Evolutionary conservation across 2,329 filamentous ascomycete genomes (phyloP).

Genomic region (Blastomyces silverae): DNA sequence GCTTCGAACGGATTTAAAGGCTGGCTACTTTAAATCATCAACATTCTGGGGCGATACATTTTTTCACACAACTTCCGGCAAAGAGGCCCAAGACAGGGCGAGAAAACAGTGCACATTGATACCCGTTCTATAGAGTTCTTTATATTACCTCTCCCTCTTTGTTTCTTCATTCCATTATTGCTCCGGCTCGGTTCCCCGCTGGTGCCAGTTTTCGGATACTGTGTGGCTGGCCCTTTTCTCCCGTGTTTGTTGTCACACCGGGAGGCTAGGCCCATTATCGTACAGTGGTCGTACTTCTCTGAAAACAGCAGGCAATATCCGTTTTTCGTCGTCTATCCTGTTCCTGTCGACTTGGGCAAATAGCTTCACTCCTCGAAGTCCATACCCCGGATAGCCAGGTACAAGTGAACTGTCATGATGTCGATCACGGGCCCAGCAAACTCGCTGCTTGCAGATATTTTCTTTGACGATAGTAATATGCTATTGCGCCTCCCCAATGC

Average conservation of each 20-base stretch:
- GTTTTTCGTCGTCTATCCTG: not conserved
- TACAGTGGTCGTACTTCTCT: not conserved
- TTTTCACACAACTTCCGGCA: not conserved
- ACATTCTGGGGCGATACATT: not conserved
- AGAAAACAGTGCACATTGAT: slow-evolving; percentile 4
- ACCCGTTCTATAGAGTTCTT: slow-evolving; percentile 3
- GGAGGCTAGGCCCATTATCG: not conserved
- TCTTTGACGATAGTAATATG: not conserved
- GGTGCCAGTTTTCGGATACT: slow-evolving; percentile 7
- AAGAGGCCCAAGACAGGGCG: slow-evolving; percentile 13
- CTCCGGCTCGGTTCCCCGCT: slow-evolving; percentile 2
- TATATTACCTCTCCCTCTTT: slow-evolving; percentile 3
- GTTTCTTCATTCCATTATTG: not conserved
- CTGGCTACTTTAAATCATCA: slow-evolving; percentile 8
- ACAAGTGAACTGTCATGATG: not conserved
- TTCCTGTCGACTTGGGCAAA: not conserved
- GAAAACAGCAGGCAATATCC: not conserved
- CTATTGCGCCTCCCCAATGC: not conserved
- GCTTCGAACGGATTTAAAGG: slow-evolving; percentile 3
- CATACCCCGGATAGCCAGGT: not conserved
- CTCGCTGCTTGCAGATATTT: not conserved
- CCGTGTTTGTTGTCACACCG: slow-evolving; percentile 10
- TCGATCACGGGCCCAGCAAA: not conserved
- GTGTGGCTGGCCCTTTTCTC: not conserved
- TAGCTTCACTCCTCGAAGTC: slow-evolving; percentile 1